phyloP scores from a whole-genome alignment of 306 rosid species.

The Rubus parviflorus region DNA sequence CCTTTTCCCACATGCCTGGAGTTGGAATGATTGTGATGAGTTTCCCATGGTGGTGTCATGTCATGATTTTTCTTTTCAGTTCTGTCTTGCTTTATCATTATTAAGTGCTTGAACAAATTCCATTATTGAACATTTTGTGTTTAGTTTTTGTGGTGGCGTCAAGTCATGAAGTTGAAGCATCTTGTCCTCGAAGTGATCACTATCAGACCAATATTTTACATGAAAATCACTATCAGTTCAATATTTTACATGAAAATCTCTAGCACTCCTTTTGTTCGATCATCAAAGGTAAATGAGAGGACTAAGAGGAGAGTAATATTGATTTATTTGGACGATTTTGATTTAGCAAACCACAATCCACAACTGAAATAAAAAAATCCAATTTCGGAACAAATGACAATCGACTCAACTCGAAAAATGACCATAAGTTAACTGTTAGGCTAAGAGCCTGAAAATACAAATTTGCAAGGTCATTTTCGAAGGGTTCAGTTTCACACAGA shows the following conservation, averaged over 20 bases:
- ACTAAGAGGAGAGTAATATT: no score
- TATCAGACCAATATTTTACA: background rate
- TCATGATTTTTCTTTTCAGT: background rate
- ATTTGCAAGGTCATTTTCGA: background rate
- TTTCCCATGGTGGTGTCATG: background rate
- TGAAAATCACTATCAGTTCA: background rate
- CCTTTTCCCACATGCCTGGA: background rate
- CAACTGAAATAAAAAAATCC: background rate
- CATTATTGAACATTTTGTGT: background rate
- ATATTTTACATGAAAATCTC: background rate
- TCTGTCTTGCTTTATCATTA: background rate
- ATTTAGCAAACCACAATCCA: background rate
- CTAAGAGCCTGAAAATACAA: conserved; percentile 4
- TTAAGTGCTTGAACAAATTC: background rate
- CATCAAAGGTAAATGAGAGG: background rate
- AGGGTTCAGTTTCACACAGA: background rate
- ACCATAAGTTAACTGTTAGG: background rate
- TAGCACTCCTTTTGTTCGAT: no score
- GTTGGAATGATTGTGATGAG: background rate
- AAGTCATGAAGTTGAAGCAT: background rate
- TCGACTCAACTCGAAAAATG: background rate
- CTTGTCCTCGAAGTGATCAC: background rate
- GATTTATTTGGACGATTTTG: background rate
- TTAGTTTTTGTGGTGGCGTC: background rate
- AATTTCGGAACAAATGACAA: background rate